Conservation (phyloP, 2,329 filamentous ascomycete genomes). For the Aspergillus sp. region DNA sequence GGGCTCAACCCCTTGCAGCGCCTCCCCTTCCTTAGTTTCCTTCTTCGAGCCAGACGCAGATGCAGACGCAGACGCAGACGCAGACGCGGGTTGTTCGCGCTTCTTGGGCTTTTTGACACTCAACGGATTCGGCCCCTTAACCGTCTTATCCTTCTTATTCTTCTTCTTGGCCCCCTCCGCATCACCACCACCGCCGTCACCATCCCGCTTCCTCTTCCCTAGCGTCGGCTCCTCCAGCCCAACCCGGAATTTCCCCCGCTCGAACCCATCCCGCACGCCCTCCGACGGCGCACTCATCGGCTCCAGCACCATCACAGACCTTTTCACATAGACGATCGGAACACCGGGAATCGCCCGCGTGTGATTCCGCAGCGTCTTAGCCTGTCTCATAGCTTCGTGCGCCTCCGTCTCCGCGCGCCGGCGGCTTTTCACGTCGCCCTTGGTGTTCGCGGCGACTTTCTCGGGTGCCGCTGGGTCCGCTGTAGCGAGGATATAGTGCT, state of each 20-base stretch:
- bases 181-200: conserved; percentile 13
- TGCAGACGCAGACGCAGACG: too few species aligned
- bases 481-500: conserved; percentile 41
- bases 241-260: conserved; percentile 40
- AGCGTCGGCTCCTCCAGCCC: conserved; percentile 28
- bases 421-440: conserved; percentile 21
- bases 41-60: conserved; percentile 2
- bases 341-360: conserved; percentile 41
- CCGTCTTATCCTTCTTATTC: conserved; percentile 26
- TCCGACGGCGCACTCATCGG: conserved; percentile 40
- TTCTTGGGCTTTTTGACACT: conserved; percentile 43
- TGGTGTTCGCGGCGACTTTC: conserved; percentile 11
- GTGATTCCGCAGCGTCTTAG: conserved; percentile 27
- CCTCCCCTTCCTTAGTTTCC: conserved; percentile 9
- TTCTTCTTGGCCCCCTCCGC: conserved; percentile 23
- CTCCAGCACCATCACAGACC: conserved; percentile 44
- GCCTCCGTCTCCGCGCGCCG: conserved; percentile 27
- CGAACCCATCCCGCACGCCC: conserved; percentile 34
- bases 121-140: conserved; percentile 41
- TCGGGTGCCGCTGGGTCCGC: conserved; percentile 29
- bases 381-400: conserved; percentile 24
- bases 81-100: conserved; percentile 6
- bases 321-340: conserved; percentile 44
- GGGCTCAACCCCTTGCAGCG: conserved; percentile 12
- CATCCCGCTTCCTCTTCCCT: conserved; percentile 28